Percentiles rank a stretch among this genome's conserved stretches.
These are phyloP conservation scores for Lobosporangium transversale DNA, from an alignment of 192 early-diverging fungal genomes.

Conservation along the genomic window DNA sequence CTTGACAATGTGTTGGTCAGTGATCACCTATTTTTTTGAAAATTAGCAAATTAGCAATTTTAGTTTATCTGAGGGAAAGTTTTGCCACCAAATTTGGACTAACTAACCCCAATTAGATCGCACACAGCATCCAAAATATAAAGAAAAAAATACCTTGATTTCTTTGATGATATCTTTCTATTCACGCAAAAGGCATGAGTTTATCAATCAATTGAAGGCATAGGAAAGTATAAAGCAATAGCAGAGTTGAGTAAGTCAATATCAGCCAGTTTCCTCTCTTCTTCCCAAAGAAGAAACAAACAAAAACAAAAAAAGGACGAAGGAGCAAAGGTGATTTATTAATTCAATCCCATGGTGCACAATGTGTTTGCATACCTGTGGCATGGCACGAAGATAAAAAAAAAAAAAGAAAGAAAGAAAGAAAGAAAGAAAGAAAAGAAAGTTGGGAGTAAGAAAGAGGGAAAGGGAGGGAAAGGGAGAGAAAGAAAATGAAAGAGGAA, in stretches of 20 bases:
- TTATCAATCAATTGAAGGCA: too few relatives aligned
- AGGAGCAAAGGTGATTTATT: too few relatives aligned
- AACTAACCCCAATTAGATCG: too few relatives aligned
- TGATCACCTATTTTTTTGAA: constrained; percentile 31
- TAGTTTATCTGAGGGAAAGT: neutral
- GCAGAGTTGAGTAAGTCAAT: too few relatives aligned
- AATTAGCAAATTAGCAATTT: neutral
- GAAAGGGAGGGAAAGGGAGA: neutral
- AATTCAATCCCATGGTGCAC: too few relatives aligned
- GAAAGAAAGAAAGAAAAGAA: neutral
- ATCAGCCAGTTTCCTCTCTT: too few relatives aligned
- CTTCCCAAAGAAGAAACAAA: too few relatives aligned
- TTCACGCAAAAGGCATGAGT: neutral
- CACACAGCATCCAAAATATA: too few relatives aligned
- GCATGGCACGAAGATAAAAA: constrained; percentile 6
- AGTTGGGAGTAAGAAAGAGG: constrained; percentile 1
- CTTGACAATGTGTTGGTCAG: constrained; percentile 40
- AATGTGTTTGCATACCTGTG: constrained; percentile 17
- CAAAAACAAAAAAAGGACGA: too few relatives aligned
- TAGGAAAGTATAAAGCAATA: too few relatives aligned
- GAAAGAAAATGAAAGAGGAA: neutral
- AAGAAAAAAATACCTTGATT: constrained; percentile 46
- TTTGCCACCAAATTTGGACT: neutral
- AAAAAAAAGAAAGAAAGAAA: neutral
- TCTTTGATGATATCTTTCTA: constrained; percentile 32